Evolutionary conservation across 163 green algal genomes (phyloP).

Genomic region (Prototheca cutis): DNA sequence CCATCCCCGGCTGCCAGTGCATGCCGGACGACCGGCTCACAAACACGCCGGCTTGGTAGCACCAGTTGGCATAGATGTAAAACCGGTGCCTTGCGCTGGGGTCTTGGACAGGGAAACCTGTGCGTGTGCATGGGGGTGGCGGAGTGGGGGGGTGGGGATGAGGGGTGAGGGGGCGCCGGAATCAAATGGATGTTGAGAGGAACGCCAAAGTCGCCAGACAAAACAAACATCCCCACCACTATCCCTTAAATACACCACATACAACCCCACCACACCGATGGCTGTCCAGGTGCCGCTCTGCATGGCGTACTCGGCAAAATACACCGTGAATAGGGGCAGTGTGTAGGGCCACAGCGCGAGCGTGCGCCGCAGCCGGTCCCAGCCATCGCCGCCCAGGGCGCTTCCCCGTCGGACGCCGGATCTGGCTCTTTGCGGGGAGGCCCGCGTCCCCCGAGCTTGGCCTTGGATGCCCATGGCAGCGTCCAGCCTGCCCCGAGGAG

Average conservation of each 20-base stretch:
- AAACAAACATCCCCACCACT: background rate
- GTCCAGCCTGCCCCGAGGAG: no score
- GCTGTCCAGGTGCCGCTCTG: slow-evolving; percentile 50
- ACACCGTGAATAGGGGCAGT: slow-evolving; percentile 49
- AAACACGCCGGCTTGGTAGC: slow-evolving; percentile 58
- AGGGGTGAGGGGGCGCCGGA: background rate
- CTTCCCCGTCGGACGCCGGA: background rate
- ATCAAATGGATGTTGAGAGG: no score
- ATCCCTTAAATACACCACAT: background rate
- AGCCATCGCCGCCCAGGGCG: no score
- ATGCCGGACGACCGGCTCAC: slow-evolving; percentile 47
- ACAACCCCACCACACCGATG: slow-evolving; percentile 36
- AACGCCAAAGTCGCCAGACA: no score
- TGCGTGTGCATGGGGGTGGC: background rate
- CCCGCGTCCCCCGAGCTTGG: no score
- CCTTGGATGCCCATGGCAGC: no score
- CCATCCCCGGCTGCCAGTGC: slow-evolving; percentile 32
- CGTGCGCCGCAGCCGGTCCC: slow-evolving; percentile 24
- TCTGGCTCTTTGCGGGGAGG: no score
- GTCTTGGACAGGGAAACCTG: slow-evolving; percentile 36
- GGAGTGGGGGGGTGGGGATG: background rate
- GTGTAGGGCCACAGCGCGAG: slow-evolving; percentile 43
- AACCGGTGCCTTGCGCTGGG: slow-evolving; percentile 31
- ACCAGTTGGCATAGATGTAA: slow-evolving; percentile 42
- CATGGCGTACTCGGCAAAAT: slow-evolving; percentile 60